Base-by-base conservation (phyloP, 2,329 filamentous ascomycete genomes). In the Ascochyta fabae region DNA sequence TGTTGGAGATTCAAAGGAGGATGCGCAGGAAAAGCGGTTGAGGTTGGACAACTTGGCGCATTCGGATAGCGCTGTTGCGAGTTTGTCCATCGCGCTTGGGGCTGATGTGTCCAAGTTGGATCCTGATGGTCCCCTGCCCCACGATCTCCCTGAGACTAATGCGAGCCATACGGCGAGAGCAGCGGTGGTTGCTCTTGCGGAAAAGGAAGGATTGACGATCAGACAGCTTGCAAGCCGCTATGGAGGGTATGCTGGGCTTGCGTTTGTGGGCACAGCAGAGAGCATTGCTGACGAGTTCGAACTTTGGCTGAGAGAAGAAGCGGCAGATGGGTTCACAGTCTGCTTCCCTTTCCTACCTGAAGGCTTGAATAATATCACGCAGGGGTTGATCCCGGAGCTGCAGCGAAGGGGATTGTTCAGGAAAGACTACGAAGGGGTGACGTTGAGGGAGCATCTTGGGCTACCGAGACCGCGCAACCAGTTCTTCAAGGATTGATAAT, bases 301-400 rank as follows among this genome's bases (percentile, higher is more conserved):
- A 74, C 70, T 78, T 1, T 91, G 88, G 87, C 78, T 90, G 0
- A 64, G 76, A 4, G 86, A 88, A 65, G 86, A 85, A 0, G 88
- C 89, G 61, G 82, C 90, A 0, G 88, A 91, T 68, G 88, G 88
- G 0, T 91, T 91, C 72, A 91, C 91, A 66, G 81, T 91, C 70
- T 86, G 58, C 16, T 61, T 68, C 36, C 53, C 64, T 6, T 61
- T 65, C 26, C 50, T 62, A n/a, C 66, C 61, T 26, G 59, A 64
- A 1, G 58, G 61, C 2, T 61, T 69, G 44, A 60, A 69, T 8
- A 66, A 62, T 36, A 61, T 68, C 3, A 65, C 67, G 3, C 51
- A 66, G 36, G 58, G 57, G 29, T 27, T 71, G 29, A 26, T 70
- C 2, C 67, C 68, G 9, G 66, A 69, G 56, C 45, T 69, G 35